Evolutionary conservation across 140 eudicot genomes (phyloP), one percentile per base, ranked within the genome.

Genomic region (Anethum foeniculum): DNA sequence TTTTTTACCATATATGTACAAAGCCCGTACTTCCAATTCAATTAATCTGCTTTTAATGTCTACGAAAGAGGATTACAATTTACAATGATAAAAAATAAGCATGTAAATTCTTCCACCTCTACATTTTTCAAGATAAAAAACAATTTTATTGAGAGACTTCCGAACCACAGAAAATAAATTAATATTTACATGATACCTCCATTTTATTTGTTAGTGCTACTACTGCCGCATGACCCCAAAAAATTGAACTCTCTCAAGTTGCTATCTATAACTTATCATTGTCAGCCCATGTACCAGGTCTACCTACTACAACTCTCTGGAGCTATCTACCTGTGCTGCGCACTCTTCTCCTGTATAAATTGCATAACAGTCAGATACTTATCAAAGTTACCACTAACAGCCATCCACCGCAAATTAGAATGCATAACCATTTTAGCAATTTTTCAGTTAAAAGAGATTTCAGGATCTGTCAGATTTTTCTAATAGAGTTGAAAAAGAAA

Each of bases 251-350:
- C 7, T 67, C 74, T 30, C 43, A 32, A 10, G 43, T 67, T 14
- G 41, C 18, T 67, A 16, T 30, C 72, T 27, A 27, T 9, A 34
- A 67, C 39, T 30, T 15, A 13, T 32, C 74, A 14, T 30, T 67
- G 74, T 67, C 16, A 67, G 74, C 74, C 15, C 43, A 62, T 14
- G 74, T 32, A 68, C 74, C 43, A 15, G 44, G 44, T 67, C 44
- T 14, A 32, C 43, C 74, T 68, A 68, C 74, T 13, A 14, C 46
- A 14, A 32, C 44, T 32, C 44, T 64, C 44, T 3, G 4, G n/a
- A 68, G 21, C 74, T 68, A 68, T 68, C 34, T 32, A 68, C 74
- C 74, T 67, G 43, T 32, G 43, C 74, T 67, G 74, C 10, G 10
- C 43, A 28, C 43, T 67, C 74, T 64, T 16, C 38, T 67, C 74